Percentiles rank a stretch among this genome's conserved stretches.
Evolutionary conservation across 2,329 filamentous ascomycete species (phyloP).

Genomic region (Fusarium sp.): DNA sequence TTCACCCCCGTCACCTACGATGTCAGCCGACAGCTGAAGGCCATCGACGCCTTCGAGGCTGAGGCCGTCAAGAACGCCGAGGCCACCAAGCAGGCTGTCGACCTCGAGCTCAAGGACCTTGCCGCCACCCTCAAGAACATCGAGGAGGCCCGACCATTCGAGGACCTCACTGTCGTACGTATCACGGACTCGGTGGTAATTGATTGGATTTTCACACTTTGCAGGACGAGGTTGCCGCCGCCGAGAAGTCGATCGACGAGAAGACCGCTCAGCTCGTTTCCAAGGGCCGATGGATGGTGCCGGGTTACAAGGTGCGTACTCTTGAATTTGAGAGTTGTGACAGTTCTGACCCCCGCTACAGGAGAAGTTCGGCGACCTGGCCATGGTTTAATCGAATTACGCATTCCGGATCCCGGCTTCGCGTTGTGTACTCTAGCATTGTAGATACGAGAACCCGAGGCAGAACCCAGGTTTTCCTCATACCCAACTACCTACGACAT

Average conservation of each 20-base stretch:
- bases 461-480: conserved; percentile 50
- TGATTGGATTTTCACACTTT: conserved; percentile 42
- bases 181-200: conserved; percentile 24
- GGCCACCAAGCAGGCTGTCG: conserved; percentile 96
- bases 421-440: conserved; percentile 77
- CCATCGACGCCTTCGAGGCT: conserved; percentile 96
- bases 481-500: conserved; percentile 43
- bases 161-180: conserved; percentile 97
- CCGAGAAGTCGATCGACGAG: conserved; percentile 96
- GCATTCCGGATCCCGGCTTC: conserved; percentile 55
- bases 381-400: conserved; percentile 79
- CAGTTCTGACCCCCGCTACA: conserved; percentile 64
- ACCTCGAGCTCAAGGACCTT: conserved; percentile 93
- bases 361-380: conserved; percentile 99
- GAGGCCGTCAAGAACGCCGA: conserved; percentile 97
- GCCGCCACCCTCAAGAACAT: conserved; percentile 97
- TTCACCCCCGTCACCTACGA: conserved; percentile 97
- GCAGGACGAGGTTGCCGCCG: conserved; percentile 93
- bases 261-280: conserved; percentile 94
- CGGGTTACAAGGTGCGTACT: conserved; percentile 92
- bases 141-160: conserved; percentile 93
- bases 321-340: background rate
- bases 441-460: conserved; percentile 68
- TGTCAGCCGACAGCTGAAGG: conserved; percentile 92
- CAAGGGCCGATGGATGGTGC: conserved; percentile 98